A percentile compares a stretch with the other conserved stretches of the same genome.
phyloP scores from a whole-genome alignment of 2,329 filamentous ascomycete genomes.

The Exophiala sp. region DNA sequence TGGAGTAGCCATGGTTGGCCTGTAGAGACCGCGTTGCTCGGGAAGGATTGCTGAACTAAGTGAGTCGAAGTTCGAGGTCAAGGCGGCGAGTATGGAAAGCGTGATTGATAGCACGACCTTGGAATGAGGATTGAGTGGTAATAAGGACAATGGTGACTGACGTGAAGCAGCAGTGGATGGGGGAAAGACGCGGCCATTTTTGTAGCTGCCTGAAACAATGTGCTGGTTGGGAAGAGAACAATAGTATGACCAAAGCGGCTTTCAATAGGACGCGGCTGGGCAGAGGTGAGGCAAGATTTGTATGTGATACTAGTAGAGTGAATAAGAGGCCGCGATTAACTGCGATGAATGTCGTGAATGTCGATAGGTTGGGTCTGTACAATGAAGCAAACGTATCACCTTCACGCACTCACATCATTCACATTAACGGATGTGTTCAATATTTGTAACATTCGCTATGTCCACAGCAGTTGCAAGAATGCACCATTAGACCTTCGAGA shows the following conservation, averaged over 20 bases:
- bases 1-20: neutral
- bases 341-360: too few species aligned
- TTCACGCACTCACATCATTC: too few species aligned
- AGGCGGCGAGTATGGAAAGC: neutral
- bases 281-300: neutral
- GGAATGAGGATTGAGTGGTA: neutral
- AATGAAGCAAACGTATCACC: neutral
- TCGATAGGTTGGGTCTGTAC: too few species aligned
- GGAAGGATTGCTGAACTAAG: neutral
- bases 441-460: too few species aligned
- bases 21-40: conserved; percentile 4
- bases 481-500: too few species aligned
- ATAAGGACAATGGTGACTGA: neutral
- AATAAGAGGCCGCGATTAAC: neutral
- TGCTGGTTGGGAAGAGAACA: neutral
- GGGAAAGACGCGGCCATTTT: neutral
- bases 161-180: neutral
- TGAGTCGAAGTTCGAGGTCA: neutral
- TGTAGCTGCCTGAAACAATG: neutral
- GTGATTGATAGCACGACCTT: neutral
- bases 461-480: too few species aligned
- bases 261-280: neutral
- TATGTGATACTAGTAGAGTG: neutral
- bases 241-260: neutral
- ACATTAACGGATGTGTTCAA: too few species aligned